These are phyloP conservation scores for Favolaschia claudopus DNA, from an alignment of 768 basidiomycete genomes.

Conservation along the genomic window DNA sequence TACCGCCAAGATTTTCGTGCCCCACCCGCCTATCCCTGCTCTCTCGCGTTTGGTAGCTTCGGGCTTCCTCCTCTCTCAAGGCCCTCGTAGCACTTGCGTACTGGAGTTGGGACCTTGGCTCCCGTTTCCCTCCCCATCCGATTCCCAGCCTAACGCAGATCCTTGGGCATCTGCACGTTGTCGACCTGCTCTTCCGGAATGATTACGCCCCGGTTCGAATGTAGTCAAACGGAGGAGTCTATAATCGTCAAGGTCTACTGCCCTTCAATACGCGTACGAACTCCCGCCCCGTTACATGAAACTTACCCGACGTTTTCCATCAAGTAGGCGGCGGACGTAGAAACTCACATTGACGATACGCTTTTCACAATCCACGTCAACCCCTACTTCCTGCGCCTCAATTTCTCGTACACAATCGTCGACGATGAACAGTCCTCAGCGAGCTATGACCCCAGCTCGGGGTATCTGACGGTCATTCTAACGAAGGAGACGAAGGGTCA, in stretches of 20 bases:
- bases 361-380: slow-evolving; percentile 79
- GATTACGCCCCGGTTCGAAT: slow-evolving; percentile 82
- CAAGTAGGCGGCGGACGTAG: slow-evolving; percentile 81
- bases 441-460: slow-evolving; percentile 77
- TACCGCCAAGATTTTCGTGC: too few species aligned
- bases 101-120: too few species aligned
- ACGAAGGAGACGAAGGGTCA: slow-evolving; percentile 73
- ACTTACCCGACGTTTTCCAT: slow-evolving; percentile 19
- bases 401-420: slow-evolving; percentile 70
- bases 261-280: slow-evolving; percentile 72
- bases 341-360: slow-evolving; percentile 77
- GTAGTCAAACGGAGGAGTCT: slow-evolving; percentile 65
- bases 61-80: too few species aligned
- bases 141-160: too few species aligned
- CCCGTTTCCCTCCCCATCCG: too few species aligned
- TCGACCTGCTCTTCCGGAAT: slow-evolving; percentile 41
- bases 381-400: slow-evolving; percentile 84
- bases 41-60: too few species aligned
- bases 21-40: too few species aligned
- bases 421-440: slow-evolving; percentile 78
- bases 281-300: slow-evolving; percentile 11
- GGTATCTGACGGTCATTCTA: slow-evolving; percentile 77
- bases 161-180: background rate
- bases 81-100: too few species aligned
- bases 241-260: slow-evolving; percentile 71